Conservation (phyloP, 2,329 filamentous ascomycete species). For the Curvularia eragrostidis region DNA sequence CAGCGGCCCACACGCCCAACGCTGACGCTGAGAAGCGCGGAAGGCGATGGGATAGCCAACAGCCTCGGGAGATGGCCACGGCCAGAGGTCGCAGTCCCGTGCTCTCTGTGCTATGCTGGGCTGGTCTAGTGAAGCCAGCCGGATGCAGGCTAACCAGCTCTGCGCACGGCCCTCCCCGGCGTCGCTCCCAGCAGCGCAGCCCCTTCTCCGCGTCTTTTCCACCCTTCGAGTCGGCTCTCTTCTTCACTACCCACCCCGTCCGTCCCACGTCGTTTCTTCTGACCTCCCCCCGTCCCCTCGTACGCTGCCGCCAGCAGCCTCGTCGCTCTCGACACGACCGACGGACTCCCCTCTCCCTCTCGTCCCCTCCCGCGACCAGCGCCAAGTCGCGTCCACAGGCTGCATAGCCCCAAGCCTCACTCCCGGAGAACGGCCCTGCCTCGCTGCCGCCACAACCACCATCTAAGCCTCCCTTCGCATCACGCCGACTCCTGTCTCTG, state of each 20-base stretch:
- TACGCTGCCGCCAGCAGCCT: constrained; percentile 30
- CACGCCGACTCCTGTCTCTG: constrained; percentile 10
- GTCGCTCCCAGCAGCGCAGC: constrained; percentile 28
- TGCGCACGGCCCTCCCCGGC: constrained; percentile 15
- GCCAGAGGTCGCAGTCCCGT: constrained; percentile 13
- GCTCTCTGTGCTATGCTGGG: constrained; percentile 13
- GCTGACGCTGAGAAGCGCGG: too few relatives aligned
- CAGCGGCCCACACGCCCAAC: too few relatives aligned
- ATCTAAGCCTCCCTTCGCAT: constrained; percentile 4
- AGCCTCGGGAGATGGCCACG: not conserved
- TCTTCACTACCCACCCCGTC: constrained; percentile 24
- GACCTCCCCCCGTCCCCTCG: constrained; percentile 22
- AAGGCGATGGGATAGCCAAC: too few relatives aligned
- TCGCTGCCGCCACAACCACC: constrained; percentile 21
- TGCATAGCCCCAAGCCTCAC: constrained; percentile 20
- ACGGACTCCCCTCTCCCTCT: not conserved
- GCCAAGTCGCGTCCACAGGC: constrained; percentile 25
- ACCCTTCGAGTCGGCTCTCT: constrained; percentile 34
- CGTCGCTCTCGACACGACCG: constrained; percentile 21
- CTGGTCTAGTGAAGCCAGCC: constrained; percentile 5
- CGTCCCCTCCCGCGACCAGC: constrained; percentile 11
- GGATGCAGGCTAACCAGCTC: constrained; percentile 15
- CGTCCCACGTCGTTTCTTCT: constrained; percentile 32
- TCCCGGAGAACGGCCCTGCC: constrained; percentile 31
- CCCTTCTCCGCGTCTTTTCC: constrained; percentile 35